Percentiles rank a stretch among this genome's conserved stretches.
Conservation (phyloP, 2,329 filamentous ascomycete species). For the Pleurostoma richardsiae region DNA sequence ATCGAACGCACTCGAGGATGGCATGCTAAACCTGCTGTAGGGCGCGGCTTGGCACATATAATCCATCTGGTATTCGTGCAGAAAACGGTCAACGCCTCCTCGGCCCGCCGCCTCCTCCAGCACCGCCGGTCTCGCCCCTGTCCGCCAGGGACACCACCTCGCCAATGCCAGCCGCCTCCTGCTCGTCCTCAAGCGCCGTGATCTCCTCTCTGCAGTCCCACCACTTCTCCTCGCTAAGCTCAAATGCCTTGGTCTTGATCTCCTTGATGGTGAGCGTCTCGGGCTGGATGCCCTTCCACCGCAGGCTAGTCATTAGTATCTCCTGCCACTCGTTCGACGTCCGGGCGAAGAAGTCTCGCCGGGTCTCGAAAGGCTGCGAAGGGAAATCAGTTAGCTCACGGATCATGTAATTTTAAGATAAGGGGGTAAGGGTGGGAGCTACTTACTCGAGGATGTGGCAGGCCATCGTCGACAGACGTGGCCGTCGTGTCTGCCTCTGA, state of each 20-base stretch:
- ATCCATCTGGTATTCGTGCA: too few species aligned
- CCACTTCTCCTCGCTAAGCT: constrained; percentile 93
- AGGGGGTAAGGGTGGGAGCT: too few species aligned
- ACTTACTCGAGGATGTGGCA: constrained; percentile 63
- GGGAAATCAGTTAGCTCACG: constrained; percentile 8
- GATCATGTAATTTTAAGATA: neutral
- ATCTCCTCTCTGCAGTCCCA: constrained; percentile 98
- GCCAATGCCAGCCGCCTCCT: constrained; percentile 90
- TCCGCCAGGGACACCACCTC: constrained; percentile 88
- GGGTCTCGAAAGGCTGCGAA: constrained; percentile 75
- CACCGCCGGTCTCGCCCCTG: constrained; percentile 46
- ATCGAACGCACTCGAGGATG: too few species aligned
- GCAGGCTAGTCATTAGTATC: constrained; percentile 69
- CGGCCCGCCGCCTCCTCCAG: constrained; percentile 14
- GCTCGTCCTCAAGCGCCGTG: constrained; percentile 85
- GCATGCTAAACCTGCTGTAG: too few species aligned
- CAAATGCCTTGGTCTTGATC: constrained; percentile 85
- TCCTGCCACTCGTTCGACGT: constrained; percentile 91
- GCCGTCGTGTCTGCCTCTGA: constrained; percentile 37
- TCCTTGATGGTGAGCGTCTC: constrained; percentile 79
- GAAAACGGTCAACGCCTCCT: constrained; percentile 7
- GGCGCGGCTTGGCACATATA: too few species aligned
- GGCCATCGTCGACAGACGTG: constrained; percentile 62
- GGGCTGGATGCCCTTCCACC: constrained; percentile 60
- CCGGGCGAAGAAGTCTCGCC: constrained; percentile 87